Base-by-base conservation (phyloP, 2,329 filamentous ascomycete species). In the Aspergillus brasiliensis region DNA sequence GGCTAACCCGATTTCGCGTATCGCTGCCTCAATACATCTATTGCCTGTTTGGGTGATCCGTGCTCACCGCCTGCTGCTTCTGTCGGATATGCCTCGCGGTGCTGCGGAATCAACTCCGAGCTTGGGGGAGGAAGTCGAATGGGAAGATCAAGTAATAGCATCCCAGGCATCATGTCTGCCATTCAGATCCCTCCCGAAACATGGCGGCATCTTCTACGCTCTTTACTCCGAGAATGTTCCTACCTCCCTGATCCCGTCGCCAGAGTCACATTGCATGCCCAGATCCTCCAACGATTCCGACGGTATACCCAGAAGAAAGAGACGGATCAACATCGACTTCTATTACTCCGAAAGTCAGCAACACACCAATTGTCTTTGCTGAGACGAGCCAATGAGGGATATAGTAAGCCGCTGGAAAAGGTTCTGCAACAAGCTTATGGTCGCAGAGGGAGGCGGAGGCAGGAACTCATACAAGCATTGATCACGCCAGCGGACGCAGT, bases 191-290 rank as follows among this genome's bases (percentile, higher is more conserved):
- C 69, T 23, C 53, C 23, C 19, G 57, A 53, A 34, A 53, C 69
- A 69, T 78, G 76, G 76, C 69, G 67, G 28, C 81, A 83, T 67
- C 73, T 86, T 48, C 78, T 85, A 63, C 83, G 86, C 51, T 78
- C 81, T 23, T 78, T 86, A 8, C 80, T 88, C 40, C 82, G 86
- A 60, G 83, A 88, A 75, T 80, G 80, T 62, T 81, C 82, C 57
- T 88, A 88, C 66, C 81, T 88, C 40, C 85, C 86, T 27, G 85
- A 88, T 67, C 78, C 82, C 1, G 73, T 78, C 59, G 83, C 84
- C 40, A 80, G 82, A 63, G 56, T 65, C 31, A 84, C 82, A 73
- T 77, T 85, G 71, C 77, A 76, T 59, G 67, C 77, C 54, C 77
- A 85, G 70, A 74, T 84, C 47, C 62, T 82, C 34, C 63, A 68